phyloP scores from a whole-genome alignment of 2,329 filamentous ascomycete species.

The Pseudofabraea citricarpa region DNA sequence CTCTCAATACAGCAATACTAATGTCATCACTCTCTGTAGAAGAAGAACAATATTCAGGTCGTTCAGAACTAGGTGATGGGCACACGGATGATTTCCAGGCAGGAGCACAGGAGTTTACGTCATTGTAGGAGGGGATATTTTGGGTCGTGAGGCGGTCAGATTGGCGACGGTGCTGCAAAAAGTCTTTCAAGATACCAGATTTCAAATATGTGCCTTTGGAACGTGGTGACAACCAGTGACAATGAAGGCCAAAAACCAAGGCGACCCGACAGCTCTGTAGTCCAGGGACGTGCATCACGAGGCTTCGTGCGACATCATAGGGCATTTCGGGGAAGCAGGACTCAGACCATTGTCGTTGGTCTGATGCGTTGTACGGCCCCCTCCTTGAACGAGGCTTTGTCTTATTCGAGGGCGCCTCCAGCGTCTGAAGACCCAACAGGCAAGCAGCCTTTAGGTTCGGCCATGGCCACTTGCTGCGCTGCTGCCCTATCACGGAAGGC shows the following conservation, averaged over 20 bases:
- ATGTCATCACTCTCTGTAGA: slow-evolving; percentile 44
- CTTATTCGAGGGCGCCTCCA: slow-evolving; percentile 19
- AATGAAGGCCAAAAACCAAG: too few species aligned
- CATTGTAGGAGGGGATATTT: too few species aligned
- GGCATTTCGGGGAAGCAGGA: slow-evolving; percentile 27
- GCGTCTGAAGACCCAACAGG: slow-evolving; percentile 25
- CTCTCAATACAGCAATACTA: not conserved
- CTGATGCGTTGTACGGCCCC: slow-evolving; percentile 46
- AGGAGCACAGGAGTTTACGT: not conserved
- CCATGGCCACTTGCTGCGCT: too few species aligned
- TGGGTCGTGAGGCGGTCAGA: too few species aligned
- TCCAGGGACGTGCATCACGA: slow-evolving; percentile 18
- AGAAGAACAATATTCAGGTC: slow-evolving; percentile 85
- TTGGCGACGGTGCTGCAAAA: too few species aligned
- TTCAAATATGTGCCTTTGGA: too few species aligned
- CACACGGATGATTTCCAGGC: too few species aligned
- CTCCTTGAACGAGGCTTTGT: slow-evolving; percentile 24
- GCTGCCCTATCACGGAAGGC: slow-evolving; percentile 26
- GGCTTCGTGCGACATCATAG: slow-evolving; percentile 19
- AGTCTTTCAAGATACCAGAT: too few species aligned
- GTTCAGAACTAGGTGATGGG: slow-evolving; percentile 71
- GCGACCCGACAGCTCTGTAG: too few species aligned
- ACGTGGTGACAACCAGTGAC: too few species aligned
- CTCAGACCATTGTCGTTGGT: too few species aligned
- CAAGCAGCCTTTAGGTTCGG: slow-evolving; percentile 17